Evolutionary conservation across 2,329 filamentous ascomycete genomes (phyloP), one percentile per base, ranked within the genome.

Genomic region (Colletotrichum scovillei): DNA sequence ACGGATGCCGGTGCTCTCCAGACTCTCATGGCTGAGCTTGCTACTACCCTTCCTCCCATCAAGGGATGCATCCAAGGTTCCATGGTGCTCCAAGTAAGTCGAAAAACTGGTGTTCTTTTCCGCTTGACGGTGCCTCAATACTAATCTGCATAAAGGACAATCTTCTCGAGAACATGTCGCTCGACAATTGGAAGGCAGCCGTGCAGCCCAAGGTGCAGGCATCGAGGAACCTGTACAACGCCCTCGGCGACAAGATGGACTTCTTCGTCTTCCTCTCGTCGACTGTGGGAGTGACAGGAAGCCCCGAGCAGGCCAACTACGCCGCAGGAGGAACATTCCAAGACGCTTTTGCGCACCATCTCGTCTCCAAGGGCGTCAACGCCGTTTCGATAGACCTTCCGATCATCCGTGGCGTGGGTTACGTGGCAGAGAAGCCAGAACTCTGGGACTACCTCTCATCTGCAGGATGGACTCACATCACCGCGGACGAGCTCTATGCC

Each of bases 341-440:
- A 77, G 80, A 86, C 66, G 80, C 81, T 1, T 79, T 88, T 26
- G 84, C 83, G 4, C 81, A 82, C 26, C 80, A 85, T 73, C 82
- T 87, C 3, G 79, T 80, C 0, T 55, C 73, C 6, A 77, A 77
- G 1, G 85, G 86, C 1, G 78, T 87, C 2, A 80, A 84, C 3
- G 86, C 85, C 28, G 82, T 86, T 0, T 84, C 85, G 0, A 81
- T 92, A 1, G 85, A 91, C 76, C 80, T 92, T 16, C 88, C 88
- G 0, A 84, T 84, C 1, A 84, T 92, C 9, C 82, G 82, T 0
- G 86, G 86, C 72, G 83, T 86, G 1, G 87, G 87, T 3, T 88
- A 88, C 76, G 79, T 89, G 2, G 86, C 86, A 1, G 84, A 87
- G 70, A 86, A 86, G 69, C 80, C 81, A 0, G 82, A 81, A 57